Percentiles rank a stretch among this genome's conserved stretches.
phyloP scores from a whole-genome alignment of 2,329 filamentous ascomycete genomes.

The Elsinoe perseae region DNA sequence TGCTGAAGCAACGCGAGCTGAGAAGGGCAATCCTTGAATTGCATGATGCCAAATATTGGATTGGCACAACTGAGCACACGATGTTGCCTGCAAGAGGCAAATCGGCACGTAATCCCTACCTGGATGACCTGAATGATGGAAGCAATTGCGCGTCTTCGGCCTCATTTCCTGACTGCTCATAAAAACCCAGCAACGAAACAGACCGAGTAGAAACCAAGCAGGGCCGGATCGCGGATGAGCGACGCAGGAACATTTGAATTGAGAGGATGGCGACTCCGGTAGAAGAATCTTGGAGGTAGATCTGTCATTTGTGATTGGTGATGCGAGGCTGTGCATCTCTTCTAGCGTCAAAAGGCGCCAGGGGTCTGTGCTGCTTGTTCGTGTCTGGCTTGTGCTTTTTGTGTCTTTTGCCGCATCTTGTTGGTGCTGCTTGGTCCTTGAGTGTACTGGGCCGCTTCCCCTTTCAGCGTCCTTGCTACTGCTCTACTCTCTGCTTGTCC shows the following conservation, averaged over 20 bases:
- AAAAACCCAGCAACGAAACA: not conserved
- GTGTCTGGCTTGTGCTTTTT: not conserved
- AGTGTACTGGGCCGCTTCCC: slow-evolving; percentile 3
- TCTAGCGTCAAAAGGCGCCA: not conserved
- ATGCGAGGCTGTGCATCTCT: not conserved
- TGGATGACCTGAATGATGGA: not conserved
- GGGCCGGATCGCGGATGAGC: slow-evolving; percentile 1
- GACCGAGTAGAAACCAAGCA: not conserved
- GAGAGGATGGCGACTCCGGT: not conserved
- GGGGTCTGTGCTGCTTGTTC: slow-evolving; percentile 6
- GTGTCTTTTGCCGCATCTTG: not conserved
- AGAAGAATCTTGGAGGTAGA: not conserved
- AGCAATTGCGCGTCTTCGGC: not conserved
- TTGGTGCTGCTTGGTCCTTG: too few species aligned
- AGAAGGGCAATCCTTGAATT: not conserved
- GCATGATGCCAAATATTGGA: not conserved
- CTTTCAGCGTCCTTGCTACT: not conserved
- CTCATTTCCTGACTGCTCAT: not conserved
- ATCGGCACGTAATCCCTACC: not conserved
- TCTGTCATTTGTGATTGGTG: not conserved
- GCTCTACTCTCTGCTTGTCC: not conserved
- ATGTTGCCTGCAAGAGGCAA: not conserved
- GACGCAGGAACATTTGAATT: not conserved
- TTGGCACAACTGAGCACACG: not conserved
- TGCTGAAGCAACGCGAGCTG: slow-evolving; percentile 11